Base-by-base conservation (phyloP, 192 early-diverging fungal genomes). In the Linnemannia elongata region DNA sequence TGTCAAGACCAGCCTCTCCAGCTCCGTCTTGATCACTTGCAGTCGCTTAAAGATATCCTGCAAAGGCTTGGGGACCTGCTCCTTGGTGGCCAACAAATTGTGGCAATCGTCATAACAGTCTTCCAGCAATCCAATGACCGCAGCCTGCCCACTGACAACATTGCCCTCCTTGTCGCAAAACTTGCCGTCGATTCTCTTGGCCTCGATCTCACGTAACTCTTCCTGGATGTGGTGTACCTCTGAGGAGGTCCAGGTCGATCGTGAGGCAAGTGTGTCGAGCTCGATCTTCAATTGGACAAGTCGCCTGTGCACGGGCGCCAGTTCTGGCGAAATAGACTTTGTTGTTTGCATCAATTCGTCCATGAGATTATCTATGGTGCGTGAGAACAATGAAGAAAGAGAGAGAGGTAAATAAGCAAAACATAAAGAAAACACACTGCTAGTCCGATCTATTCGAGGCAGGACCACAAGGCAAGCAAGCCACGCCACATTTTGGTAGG, bases 81-180 rank as follows among this genome's bases (percentile, higher is more conserved):
- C 85, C 36, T 93, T 92, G 66, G 94, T 91, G 10, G 92, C 96
- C 85, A 97, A 87, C 41, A 97, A 75, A 76, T 98, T 97, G 81
- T 98, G 95, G 30, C 94, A 90, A 52, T 95, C 93, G 69, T 96
- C 96, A 78, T 95, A 97, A 82, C 93, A 94, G 85, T 94, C 91
- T 80, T 97, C 96, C 70, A 98, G 72, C 30, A 98, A 82, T 1
- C 93, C 93, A 33, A 96, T 94, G 38, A 98, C 94, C n/a, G 93
- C 92, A 13, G 96, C 94, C 77, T 98, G 97, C n/a, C 97, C 97
- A 35, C 94, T 83, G 8, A 95, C 91, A 39, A 97, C 91, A 9
- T 79, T 81, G 6, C 96, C 96, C 80, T 95, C 90, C 33, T 82
- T 84, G 15, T 93, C 89, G 45, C 96, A 77, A 85, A 95, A 98